A percentile compares a stretch with the other conserved stretches of the same genome.
These are phyloP conservation scores for Talaromyces proteolyticus DNA, from an alignment of 495 filamentous ascomycete species.

Conservation along the genomic window DNA sequence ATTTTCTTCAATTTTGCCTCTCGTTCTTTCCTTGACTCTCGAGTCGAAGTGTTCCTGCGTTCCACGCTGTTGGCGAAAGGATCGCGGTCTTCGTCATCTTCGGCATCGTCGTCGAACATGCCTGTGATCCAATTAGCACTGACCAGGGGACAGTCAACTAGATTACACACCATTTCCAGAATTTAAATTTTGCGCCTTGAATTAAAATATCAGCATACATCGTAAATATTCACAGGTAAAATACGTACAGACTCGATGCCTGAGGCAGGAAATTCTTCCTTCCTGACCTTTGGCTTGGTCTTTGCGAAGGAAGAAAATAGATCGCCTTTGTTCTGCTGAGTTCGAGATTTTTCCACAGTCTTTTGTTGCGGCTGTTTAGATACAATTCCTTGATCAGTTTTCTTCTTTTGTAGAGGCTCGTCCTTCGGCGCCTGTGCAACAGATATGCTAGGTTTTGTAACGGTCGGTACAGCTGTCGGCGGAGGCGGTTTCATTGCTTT, in stretches of 20 bases:
- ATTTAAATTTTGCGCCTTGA: not conserved
- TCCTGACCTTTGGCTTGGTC: constrained; percentile 59
- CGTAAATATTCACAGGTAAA: too few species aligned
- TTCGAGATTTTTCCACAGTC: not conserved
- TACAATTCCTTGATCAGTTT: not conserved
- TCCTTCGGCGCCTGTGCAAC: constrained; percentile 21
- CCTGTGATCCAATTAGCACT: constrained; percentile 12
- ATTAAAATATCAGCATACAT: too few species aligned
- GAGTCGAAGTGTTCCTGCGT: constrained; percentile 25
- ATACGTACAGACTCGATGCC: constrained; percentile 31
- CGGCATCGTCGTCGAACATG: constrained; percentile 12
- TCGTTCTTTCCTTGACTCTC: constrained; percentile 60
- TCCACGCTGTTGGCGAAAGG: constrained; percentile 43
- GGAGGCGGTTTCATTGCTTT: constrained; percentile 17
- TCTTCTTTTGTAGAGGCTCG: not conserved
- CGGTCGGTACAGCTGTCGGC: constrained; percentile 15
- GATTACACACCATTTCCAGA: not conserved
- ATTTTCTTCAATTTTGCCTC: constrained; percentile 70
- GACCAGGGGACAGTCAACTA: constrained; percentile 4
- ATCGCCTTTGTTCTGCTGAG: constrained; percentile 48
- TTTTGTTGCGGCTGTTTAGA: not conserved
- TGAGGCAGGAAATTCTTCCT: constrained; percentile 33
- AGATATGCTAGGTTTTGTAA: constrained; percentile 21
- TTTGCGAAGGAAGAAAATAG: constrained; percentile 86
- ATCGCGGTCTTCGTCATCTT: constrained; percentile 60